These are phyloP conservation scores for Pleurotus tuber-regium DNA, from an alignment of 768 basidiomycete genomes.

Conservation along the genomic window DNA sequence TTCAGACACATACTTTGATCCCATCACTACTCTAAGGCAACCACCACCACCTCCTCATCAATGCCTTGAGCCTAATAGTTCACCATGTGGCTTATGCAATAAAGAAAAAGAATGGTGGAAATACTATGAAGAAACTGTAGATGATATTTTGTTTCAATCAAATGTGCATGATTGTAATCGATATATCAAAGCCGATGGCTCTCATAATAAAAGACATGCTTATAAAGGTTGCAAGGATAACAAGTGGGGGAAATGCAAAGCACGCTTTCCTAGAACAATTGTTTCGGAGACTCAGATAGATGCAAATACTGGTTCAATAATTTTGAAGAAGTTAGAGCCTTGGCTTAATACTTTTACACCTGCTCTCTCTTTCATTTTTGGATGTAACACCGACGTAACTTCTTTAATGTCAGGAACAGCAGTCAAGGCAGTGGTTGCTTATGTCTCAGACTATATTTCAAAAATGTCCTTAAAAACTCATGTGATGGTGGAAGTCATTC, in stretches of 20 bases:
- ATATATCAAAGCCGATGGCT: conserved; percentile 15
- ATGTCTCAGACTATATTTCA: conserved; percentile 30
- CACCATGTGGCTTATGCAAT: conserved; percentile 23
- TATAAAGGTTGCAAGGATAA: not conserved
- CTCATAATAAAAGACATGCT: conserved; percentile 9
- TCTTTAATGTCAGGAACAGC: conserved; percentile 28
- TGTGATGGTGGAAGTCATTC: conserved; percentile 17
- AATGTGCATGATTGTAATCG: conserved; percentile 27
- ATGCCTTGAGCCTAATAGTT: conserved; percentile 10
- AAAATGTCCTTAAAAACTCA: conserved; percentile 28
- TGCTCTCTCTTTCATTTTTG: too few species aligned
- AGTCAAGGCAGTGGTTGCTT: conserved; percentile 30
- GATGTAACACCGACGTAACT: too few species aligned
- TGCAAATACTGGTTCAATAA: conserved; percentile 21
- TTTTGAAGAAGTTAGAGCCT: conserved; percentile 26
- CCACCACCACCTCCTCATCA: conserved; percentile 16
- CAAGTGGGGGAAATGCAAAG: conserved; percentile 17
- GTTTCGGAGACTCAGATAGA: conserved; percentile 18
- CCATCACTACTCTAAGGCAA: conserved; percentile 20
- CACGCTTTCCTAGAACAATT: conserved; percentile 24
- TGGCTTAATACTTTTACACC: conserved; percentile 27
- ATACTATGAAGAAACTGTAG: conserved; percentile 17
- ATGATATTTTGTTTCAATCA: conserved; percentile 25
- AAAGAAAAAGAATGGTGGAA: conserved; percentile 14
- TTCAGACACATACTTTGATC: conserved; percentile 17